Evolutionary conservation across 805 yeast genomes (phyloP), one percentile per base, ranked within the genome.

Genomic region (Nakazawaea siamensis): DNA sequence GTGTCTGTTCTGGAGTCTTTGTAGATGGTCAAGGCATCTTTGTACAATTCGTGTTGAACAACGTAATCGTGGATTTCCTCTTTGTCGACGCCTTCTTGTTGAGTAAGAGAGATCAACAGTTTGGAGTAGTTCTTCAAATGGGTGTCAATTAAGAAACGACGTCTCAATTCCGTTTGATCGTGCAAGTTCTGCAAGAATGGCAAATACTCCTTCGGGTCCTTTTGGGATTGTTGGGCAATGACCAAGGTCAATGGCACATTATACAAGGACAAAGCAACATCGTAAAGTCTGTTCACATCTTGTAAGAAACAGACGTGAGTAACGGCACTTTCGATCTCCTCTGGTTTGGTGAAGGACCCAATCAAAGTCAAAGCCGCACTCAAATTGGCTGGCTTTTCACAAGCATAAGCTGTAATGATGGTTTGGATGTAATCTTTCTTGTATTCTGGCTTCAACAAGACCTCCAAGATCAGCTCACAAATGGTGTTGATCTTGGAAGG

Each of bases 171-270:
- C 1, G 72, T 60, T 54, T 80, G 83, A 27, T 71, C 73, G 45
- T 84, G 80, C 35, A 92, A 63, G 31, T 76, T 69, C 50, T 86
- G 95, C 44, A 92, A 66, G 56, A 92, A 92, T 34, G 98, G 96
- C 34, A 92, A 62, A 47, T 92, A 92, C 57, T 92, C 99, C 50
- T 88, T 86, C 17, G 99, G 99, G 60, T 92, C 99, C 67, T 81
- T 88, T 57, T 90, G 97, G 0, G 97, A 87, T 50, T 87, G 92
- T 54, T 94, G 97, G 0, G 98, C 98, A 40, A 92, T 78, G 10
- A 71, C 67, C 38, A 92, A 66, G 0, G 97, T 74, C 48, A 90
- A 62, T 38, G 78, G 77, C 27, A 92, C 77, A 52, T 92, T 81
- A 50, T 92, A 92, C 15, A 82, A 61, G 2, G 94, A 81, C 39